Base-by-base conservation (phyloP, 169 alveolate species). In the Plasmodium billcollinsi region DNA sequence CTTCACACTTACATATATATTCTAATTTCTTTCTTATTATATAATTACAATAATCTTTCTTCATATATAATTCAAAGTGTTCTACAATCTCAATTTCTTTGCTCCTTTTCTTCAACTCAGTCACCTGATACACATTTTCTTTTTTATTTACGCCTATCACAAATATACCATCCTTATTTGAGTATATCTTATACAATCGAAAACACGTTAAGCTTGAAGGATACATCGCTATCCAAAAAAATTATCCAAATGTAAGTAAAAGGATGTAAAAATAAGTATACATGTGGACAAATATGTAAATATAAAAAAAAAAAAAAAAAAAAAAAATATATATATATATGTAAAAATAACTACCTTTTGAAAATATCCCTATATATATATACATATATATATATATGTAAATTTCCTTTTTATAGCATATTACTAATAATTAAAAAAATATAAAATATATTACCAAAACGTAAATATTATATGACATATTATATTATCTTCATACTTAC, bases 1-100 rank as follows among this genome's bases (percentile, higher is more conserved):
- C 96, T 43, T 76, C 89, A 76, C 89, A 76, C 1, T 39, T 76
- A 45, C 89, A 65, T 50, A 76, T 29, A 65, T 63, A 76, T 56
- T 62, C 69, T n/a, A 50, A n/a, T 1, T 15, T 58, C 12, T 49
- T 62, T 20, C 50, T 65, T 69, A 45, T 29, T 12, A 76, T 33
- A 39, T 63, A 76, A 56, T 39, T 65, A 1, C 89, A 29, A 50
- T 50, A 76, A 7, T 26, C 20, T 20, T 3, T 1, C 45, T 76
- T 76, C 2, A 5, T n/a, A 58, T 21, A 58, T 20, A 76, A 14
- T 18, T 20, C 15, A 33, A 63, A 62, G 20, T 49, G 9, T 14
- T 26, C 45, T n/a, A 49, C 66, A 56, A 76, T 69, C 33, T 65
- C 20, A 3, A 76, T 21, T 18, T 76, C 49, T 24, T 69, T 65